Base-by-base conservation (phyloP, 441 rosid genomes). In the Macaranga tanarius region DNA sequence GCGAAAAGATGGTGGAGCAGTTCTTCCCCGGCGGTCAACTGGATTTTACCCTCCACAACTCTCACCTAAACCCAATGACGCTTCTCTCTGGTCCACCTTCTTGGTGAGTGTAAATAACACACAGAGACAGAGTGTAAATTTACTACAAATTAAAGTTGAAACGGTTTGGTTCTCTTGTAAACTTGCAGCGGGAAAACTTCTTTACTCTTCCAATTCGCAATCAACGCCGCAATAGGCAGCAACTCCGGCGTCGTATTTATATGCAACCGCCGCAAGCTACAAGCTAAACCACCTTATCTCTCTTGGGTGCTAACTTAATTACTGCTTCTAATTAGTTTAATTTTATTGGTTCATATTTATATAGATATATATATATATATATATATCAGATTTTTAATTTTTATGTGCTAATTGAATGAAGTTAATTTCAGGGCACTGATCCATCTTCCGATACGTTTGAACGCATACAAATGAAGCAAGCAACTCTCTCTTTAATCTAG, bases 181-280 rank as follows among this genome's bases (percentile, higher is more conserved):
- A 17, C 59, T 76, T 67, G 62, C 87, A 95, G 97, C 72, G 98
- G 99, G 65, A 92, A 95, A 77, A 92, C 99, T 51, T 95, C 99
- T 67, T 65, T 92, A 57, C 86, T 91, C 11, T 88, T 95, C 80
- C 99, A 95, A 79, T 91, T 84, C 22, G 97, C 99, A 47, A 71
- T 80, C 80, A 95, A 90, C 51, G 67, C 76, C 0, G 70, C 79
- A 3, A 45, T 59, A 70, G 61, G 42, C 17, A 55, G 44, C 47
- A 20, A 25, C 45, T 66, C 79, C 2, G 5, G 38, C 3, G 98
- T 92, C 17, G 90, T 90, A 52, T 89, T 95, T 86, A 85, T 95
- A 54, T 88, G 96, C 76, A 87, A 80, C 73, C 91, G 88, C 61
- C 76, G 85, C 76, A 82, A 81, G 79, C 73, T 95, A 19, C 92